Evolutionary conservation across 257 asterid species (phyloP), one percentile per base, ranked within the genome.

Genomic region (Mentha longifolia): DNA sequence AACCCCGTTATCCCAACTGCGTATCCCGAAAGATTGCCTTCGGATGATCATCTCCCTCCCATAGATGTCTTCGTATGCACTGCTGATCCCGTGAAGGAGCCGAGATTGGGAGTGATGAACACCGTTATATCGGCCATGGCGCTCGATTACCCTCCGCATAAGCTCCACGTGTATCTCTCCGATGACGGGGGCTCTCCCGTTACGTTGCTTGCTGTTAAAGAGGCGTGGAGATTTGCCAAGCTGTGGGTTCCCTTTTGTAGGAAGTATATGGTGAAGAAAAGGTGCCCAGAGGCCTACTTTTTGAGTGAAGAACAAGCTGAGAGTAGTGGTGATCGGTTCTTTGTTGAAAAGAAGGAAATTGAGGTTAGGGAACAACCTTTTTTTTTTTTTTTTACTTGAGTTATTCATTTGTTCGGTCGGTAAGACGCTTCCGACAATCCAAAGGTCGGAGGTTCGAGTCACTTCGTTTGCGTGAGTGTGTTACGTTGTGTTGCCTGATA

Each of bases 81-180:
- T 0, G 86, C 92, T 0, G 93, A 89, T 57, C 88, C 91, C 0
- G 49, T 16, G 5, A 84, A 79, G 47, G 96, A 89, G 73, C 96
- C 96, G 0, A 64, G 73, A 7, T 39, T 84, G 47, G 80, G 50
- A 3, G 92, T 89, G 35, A 84, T 89, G 96, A 89, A 89, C 78
- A 89, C 94, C 11, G 85, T 89, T 15, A 28, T 89, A 41, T 89
- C 96, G 7, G 92, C 90, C 9, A 63, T 87, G 94, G 88, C 90
- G 4, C 85, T 89, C 3, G 92, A 89, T 39, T 89, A 89, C 43
- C 94, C 96, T 0, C 73, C 81, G 0, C 78, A 81, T 0, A 89
- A 85, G 82, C 82, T 89, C 16, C 73, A 77, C 0, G 83, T 87
- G 1, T 89, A 85, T 75, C 76, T 87, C 14, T 81, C 94, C 0